Evolutionary conservation across 352 stramenopile species (phyloP), one percentile per base, ranked within the genome.

Genomic region (Elongisporangium senticosum): DNA sequence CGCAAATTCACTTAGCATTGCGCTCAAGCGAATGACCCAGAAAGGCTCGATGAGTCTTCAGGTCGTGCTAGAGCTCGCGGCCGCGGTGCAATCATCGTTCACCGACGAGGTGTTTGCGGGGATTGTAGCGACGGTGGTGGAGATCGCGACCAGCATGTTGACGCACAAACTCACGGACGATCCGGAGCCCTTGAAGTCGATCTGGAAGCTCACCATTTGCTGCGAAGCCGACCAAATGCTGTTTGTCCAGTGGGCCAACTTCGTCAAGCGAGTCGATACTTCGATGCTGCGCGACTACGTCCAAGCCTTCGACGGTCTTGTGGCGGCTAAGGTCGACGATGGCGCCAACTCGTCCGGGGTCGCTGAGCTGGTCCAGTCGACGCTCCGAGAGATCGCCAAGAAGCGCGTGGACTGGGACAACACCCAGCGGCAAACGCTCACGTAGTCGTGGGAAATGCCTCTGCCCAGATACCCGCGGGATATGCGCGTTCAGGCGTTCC

Each of bases 361-460:
- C 40, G n/a, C 33, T 20, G 43, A 59, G 13, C 24, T n/a, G 40
- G 49, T 64, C 0, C 28, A 8, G 7, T 62, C 40, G 7, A 7
- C 17, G 4, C 39, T 50, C 1, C 21, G 63, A 3, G 37, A 47
- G 1, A 64, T 68, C 21, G 26, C 33, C 47, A 14, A 10, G 22
- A 11, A 14, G 15, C 53, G 47, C 2, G 52, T 53, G n/a, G 37
- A 66, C 20, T 69, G 63, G 63, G 4, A 66, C 19, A 37, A 53
- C 6, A 17, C 26, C n/a, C n/a, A 11, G 37, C 56, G 50, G 33
- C 58, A 53, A 7, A 40, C 49, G 22, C 19, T 63, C 39, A 51
- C 10, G 59, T 22, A 51, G 1, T 52, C 59, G 23, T 67, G 64
- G 64, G 40, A 62, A 49, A 64, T 71, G 40, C 56, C 55, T 1